Conservation (phyloP, 1,139 yeast species). For the Sugiyamaella pinicola region DNA sequence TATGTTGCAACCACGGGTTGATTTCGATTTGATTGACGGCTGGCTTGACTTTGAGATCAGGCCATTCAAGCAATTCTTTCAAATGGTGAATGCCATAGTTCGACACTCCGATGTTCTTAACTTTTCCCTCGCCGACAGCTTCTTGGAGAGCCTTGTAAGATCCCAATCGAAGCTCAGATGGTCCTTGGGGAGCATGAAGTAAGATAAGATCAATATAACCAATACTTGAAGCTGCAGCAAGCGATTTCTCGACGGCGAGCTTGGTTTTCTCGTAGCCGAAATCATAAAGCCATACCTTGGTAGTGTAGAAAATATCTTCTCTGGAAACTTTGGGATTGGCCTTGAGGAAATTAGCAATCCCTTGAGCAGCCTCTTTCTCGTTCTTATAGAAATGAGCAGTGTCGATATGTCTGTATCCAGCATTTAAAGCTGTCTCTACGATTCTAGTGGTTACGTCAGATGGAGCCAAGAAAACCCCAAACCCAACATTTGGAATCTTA, state of each 20-base stretch:
- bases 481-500: conserved; percentile 57
- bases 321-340: conserved; percentile 55
- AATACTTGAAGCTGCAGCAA: conserved; percentile 59
- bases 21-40: conserved; percentile 77
- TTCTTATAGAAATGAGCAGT: conserved; percentile 60
- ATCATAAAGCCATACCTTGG: conserved; percentile 53
- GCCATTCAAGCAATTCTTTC: conserved; percentile 67
- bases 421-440: conserved; percentile 50
- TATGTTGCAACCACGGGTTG: conserved; percentile 84
- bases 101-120: conserved; percentile 74
- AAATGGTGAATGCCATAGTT: conserved; percentile 74
- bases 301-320: conserved; percentile 56
- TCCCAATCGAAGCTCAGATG: conserved; percentile 21
- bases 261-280: conserved; percentile 58
- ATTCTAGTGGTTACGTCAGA: conserved; percentile 45
- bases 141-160: conserved; percentile 27
- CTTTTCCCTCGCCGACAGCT: conserved; percentile 19
- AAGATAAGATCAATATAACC: conserved; percentile 82
- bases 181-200: conserved; percentile 76
- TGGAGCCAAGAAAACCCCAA: conserved; percentile 60
- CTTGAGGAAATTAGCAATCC: conserved; percentile 54
- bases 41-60: conserved; percentile 43
- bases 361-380: conserved; percentile 58
- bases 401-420: conserved; percentile 61
- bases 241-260: conserved; percentile 60